A percentile compares a stretch with the other conserved stretches of the same genome.
phyloP scores from a whole-genome alignment of 371 early-diverging fungal genomes.

The Rhizopus stolonifer region DNA sequence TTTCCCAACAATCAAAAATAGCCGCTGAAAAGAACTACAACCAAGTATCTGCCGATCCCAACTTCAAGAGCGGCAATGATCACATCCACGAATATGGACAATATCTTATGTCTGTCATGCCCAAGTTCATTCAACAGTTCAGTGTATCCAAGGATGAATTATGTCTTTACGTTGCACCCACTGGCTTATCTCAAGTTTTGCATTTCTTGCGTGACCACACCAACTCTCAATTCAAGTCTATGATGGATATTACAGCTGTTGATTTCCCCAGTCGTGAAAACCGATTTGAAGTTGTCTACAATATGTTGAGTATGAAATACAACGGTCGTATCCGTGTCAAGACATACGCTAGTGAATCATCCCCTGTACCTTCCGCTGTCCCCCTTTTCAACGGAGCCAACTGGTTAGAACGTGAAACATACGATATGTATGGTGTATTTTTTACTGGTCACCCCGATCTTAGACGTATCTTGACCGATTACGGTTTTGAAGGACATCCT shows the following conservation, averaged over 20 bases:
- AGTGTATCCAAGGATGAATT: constrained; percentile 97
- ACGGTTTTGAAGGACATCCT: constrained; percentile 98
- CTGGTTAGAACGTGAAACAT: constrained; percentile 98
- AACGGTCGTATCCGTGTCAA: constrained; percentile 96
- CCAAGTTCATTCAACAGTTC: constrained; percentile 96
- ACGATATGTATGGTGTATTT: constrained; percentile 98
- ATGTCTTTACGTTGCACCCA: constrained; percentile 88
- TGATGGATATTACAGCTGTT: constrained; percentile 84
- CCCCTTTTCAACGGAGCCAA: constrained; percentile 83
- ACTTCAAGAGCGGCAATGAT: constrained; percentile 54
- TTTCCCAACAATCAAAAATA: neutral
- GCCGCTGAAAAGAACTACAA: constrained; percentile 13
- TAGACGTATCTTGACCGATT: constrained; percentile 96
- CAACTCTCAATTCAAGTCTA: constrained; percentile 89
- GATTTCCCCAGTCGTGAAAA: constrained; percentile 91
- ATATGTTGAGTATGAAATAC: constrained; percentile 83
- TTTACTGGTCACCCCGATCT: constrained; percentile 96
- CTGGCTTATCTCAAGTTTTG: constrained; percentile 74
- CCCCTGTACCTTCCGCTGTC: constrained; percentile 85
- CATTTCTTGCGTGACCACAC: constrained; percentile 94
- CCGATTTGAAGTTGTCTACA: constrained; percentile 96
- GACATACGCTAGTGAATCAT: constrained; percentile 91
- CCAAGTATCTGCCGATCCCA: constrained; percentile 41
- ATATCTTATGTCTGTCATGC: constrained; percentile 84
- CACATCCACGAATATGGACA: constrained; percentile 84